phyloP scores from a whole-genome alignment of 2,329 filamentous ascomycete species.

The Harringtonia lauricola region DNA sequence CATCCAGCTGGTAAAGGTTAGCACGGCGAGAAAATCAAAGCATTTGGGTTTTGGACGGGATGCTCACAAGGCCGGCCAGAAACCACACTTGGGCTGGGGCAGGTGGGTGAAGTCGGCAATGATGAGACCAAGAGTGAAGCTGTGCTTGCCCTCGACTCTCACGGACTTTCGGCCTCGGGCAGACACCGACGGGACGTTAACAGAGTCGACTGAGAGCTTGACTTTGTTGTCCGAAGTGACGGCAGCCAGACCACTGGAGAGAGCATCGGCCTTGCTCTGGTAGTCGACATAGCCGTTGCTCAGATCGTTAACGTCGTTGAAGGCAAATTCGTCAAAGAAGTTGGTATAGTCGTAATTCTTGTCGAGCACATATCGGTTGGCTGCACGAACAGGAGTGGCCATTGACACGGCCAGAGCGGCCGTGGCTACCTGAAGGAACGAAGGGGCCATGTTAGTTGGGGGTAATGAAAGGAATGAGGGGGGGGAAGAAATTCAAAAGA shows the following conservation, averaged over 20 bases:
- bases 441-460: slow-evolving; percentile 14
- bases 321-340: slow-evolving; percentile 37
- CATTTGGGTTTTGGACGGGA: not conserved
- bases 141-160: slow-evolving; percentile 50
- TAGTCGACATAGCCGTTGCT: slow-evolving; percentile 56
- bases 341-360: slow-evolving; percentile 30
- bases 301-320: slow-evolving; percentile 45
- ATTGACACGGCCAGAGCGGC: slow-evolving; percentile 15
- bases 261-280: slow-evolving; percentile 22
- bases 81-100: slow-evolving; percentile 53
- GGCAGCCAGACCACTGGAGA: slow-evolving; percentile 19
- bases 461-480: too few relatives aligned
- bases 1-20: slow-evolving; percentile 28
- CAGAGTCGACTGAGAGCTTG: slow-evolving; percentile 10
- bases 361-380: slow-evolving; percentile 24
- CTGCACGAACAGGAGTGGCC: slow-evolving; percentile 1
- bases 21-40: not conserved
- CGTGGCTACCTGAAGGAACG: slow-evolving; percentile 13
- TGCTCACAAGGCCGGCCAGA: slow-evolving; percentile 60
- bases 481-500: slow-evolving; percentile 7
- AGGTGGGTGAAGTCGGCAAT: slow-evolving; percentile 61
- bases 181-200: not conserved
- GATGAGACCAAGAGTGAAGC: slow-evolving; percentile 56
- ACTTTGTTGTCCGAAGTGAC: slow-evolving; percentile 26
- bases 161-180: slow-evolving; percentile 42